These are phyloP conservation scores for Hyaloperonospora brassicae DNA, from an alignment of 352 stramenopile species.

Conservation along the genomic window DNA sequence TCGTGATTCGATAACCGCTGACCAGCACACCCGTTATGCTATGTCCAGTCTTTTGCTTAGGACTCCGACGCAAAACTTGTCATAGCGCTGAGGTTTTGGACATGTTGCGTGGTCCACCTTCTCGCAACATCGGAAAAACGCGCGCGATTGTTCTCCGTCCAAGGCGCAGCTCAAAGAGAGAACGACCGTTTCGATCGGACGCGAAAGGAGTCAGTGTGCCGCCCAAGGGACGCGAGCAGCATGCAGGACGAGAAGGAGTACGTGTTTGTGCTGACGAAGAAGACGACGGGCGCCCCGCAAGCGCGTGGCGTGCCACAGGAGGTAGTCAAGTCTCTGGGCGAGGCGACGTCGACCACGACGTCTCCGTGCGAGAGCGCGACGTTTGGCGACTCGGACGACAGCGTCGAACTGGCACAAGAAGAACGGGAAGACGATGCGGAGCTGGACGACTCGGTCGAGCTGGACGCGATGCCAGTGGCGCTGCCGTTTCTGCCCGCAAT, in stretches of 20 bases:
- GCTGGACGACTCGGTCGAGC: conserved; percentile 39
- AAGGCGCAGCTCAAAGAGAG: no score
- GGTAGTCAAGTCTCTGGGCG: conserved; percentile 15
- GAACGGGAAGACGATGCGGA: conserved; percentile 14
- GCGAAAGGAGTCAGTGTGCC: no score
- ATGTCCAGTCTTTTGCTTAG: no score
- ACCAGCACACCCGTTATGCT: no score
- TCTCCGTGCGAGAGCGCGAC: conserved; percentile 23
- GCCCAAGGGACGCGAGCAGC: conserved; percentile 1
- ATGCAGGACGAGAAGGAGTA: conserved; percentile 43
- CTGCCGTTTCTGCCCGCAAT: conserved; percentile 68
- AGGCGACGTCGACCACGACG: conserved; percentile 18
- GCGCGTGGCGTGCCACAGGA: conserved; percentile 26
- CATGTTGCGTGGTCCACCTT: no score
- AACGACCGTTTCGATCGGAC: no score
- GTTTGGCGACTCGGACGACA: conserved; percentile 30
- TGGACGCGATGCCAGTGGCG: conserved; percentile 37
- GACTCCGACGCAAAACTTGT: no score
- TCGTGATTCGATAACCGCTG: no score
- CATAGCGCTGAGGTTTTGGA: no score
- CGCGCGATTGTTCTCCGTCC: no score
- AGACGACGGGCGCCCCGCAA: conserved; percentile 19
- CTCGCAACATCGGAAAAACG: no score
- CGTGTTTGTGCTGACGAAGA: conserved; percentile 55
- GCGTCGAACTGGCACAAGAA: background rate